Evolutionary conservation across 2,329 filamentous ascomycete genomes (phyloP).

Genomic region (Curvularia sp.): DNA sequence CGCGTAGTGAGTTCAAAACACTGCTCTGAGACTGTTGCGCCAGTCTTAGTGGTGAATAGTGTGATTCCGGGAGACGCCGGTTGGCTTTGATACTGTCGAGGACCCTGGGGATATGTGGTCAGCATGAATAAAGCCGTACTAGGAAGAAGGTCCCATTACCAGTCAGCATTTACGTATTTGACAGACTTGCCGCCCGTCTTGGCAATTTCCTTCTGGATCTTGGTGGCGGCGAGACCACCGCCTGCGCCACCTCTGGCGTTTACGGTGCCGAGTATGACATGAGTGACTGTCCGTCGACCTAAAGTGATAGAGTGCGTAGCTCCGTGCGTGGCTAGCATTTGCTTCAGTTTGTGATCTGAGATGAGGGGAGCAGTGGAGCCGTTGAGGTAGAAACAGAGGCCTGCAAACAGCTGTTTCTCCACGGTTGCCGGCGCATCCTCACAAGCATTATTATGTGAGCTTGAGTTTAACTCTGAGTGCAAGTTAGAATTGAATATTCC

Average conservation of each 20-base stretch:
- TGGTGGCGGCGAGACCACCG: conserved; percentile 76
- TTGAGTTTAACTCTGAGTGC: neutral
- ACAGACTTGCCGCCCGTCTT: conserved; percentile 71
- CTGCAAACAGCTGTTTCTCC: conserved; percentile 66
- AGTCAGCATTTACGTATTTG: conserved; percentile 82
- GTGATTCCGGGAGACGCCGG: conserved; percentile 75
- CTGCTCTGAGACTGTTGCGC: conserved; percentile 37
- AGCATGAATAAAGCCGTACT: conserved; percentile 11
- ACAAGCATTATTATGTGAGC: neutral
- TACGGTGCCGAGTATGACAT: conserved; percentile 74
- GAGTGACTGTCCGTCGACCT: conserved; percentile 77
- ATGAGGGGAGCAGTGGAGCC: conserved; percentile 81
- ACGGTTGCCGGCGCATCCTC: conserved; percentile 10
- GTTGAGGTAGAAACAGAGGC: conserved; percentile 82
- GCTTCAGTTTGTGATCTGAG: conserved; percentile 86
- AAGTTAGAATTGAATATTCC: neutral
- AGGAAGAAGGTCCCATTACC: conserved; percentile 52
- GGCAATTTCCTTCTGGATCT: conserved; percentile 81
- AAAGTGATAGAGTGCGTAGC: conserved; percentile 74
- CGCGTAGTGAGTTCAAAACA: conserved; percentile 28
- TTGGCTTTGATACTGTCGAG: conserved; percentile 82
- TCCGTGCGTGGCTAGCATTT: conserved; percentile 75
- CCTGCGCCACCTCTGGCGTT: conserved; percentile 62
- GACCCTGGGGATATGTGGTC: conserved; percentile 61
- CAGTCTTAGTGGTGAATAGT: conserved; percentile 61